Percentiles rank a stretch among this genome's conserved stretches.
Evolutionary conservation across 768 basidiomycete genomes (phyloP).

Genomic region (Mycena metata): DNA sequence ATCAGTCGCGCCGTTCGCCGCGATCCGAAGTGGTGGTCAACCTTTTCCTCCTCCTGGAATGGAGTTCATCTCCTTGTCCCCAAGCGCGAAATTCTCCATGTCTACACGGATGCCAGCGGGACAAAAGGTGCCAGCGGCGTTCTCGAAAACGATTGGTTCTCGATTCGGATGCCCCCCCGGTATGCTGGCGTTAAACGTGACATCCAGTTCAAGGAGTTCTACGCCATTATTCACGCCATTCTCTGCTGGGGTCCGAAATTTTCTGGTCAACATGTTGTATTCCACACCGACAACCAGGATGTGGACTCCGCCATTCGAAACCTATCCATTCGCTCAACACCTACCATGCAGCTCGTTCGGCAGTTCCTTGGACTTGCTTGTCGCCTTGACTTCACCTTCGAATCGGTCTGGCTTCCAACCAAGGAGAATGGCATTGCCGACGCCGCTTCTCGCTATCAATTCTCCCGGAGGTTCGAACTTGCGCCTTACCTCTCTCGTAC

Average conservation of each 20-base stretch:
- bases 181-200: conserved; percentile 37
- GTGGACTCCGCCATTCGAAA: too few relatives aligned
- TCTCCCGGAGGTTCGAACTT: conserved; percentile 16
- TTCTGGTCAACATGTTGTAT: conserved; percentile 41
- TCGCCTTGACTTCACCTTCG: conserved; percentile 24
- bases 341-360: conserved; percentile 18
- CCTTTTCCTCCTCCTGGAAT: conserved; percentile 43
- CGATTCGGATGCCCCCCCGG: conserved; percentile 38
- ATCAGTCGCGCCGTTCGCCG: conserved; percentile 32
- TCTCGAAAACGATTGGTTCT: conserved; percentile 43
- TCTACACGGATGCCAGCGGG: conserved; percentile 46
- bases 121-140: conserved; percentile 43
- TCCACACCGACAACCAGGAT: conserved; percentile 46
- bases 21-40: conserved; percentile 42
- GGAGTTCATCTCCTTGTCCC: conserved; percentile 39
- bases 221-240: conserved; percentile 47
- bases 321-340: too few relatives aligned
- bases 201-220: conserved; percentile 52
- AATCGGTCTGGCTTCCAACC: conserved; percentile 17
- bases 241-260: conserved; percentile 44
- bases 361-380: neutral
- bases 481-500: conserved; percentile 4
- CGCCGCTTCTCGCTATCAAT: conserved; percentile 31
- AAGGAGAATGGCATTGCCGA: conserved; percentile 25
- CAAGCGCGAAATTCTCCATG: conserved; percentile 16